These are phyloP conservation scores for Melampsora americana DNA, from an alignment of 1,284 basidiomycete genomes.

Conservation along the genomic window DNA sequence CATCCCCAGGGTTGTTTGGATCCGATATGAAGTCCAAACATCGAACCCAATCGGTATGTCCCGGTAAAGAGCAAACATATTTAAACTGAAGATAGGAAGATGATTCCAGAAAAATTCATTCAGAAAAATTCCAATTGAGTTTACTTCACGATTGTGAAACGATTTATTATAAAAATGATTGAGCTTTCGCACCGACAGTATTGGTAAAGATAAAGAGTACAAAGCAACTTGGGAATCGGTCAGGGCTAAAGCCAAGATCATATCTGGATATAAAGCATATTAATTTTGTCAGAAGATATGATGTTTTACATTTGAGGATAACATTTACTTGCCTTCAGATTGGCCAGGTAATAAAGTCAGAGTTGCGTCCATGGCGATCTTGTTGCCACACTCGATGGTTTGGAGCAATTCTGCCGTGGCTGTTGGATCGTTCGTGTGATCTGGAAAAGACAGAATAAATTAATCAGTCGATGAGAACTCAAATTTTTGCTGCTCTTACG, in stretches of 20 bases:
- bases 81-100: slow-evolving; percentile 55
- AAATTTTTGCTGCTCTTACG: slow-evolving; percentile 11
- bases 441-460: neutral
- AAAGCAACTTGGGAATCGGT: slow-evolving; percentile 74
- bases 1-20: slow-evolving; percentile 52
- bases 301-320: slow-evolving; percentile 22
- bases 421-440: neutral
- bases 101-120: slow-evolving; percentile 45
- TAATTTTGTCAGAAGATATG: neutral
- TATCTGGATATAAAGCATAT: slow-evolving; percentile 57
- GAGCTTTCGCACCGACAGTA: slow-evolving; percentile 11
- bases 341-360: slow-evolving; percentile 63
- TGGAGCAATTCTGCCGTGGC: slow-evolving; percentile 60
- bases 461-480: neutral
- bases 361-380: slow-evolving; percentile 70
- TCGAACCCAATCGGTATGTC: slow-evolving; percentile 92
- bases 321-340: slow-evolving; percentile 61
- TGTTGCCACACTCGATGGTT: slow-evolving; percentile 65
- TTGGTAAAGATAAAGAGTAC: slow-evolving; percentile 65
- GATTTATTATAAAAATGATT: slow-evolving; percentile 54
- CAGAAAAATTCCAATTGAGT: neutral
- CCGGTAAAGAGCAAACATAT: slow-evolving; percentile 61
- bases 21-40: slow-evolving; percentile 66
- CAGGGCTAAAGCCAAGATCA: slow-evolving; percentile 69
- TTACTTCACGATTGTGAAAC: neutral